Percentiles rank a stretch among this genome's conserved stretches.
Conservation (phyloP, 2,329 filamentous ascomycete species). For the Colletotrichum cordylinicola region DNA sequence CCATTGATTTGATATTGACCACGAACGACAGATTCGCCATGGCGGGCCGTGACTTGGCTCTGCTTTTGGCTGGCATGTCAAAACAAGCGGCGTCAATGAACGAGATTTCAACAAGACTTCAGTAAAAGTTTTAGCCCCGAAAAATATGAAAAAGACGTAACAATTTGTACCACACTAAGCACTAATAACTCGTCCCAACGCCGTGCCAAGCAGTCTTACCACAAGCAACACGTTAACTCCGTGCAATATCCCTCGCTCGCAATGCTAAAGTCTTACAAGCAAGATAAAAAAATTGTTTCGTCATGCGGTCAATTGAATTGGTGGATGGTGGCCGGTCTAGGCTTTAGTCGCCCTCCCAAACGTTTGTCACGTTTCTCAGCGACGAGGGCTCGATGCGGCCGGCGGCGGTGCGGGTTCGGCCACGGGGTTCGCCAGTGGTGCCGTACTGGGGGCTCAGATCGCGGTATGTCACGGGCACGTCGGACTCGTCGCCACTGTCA, state of each 20-base stretch:
- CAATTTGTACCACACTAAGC: not conserved
- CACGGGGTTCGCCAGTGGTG: slow-evolving; percentile 2
- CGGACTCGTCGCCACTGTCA: slow-evolving; percentile 17
- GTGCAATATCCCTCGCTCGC: not conserved
- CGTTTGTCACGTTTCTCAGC: slow-evolving; percentile 15
- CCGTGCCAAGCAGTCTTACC: not conserved
- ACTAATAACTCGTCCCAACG: not conserved
- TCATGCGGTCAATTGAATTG: not conserved
- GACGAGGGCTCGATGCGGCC: slow-evolving; percentile 9
- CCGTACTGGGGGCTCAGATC: slow-evolving; percentile 16
- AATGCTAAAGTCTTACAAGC: not conserved
- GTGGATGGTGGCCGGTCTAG: not conserved
- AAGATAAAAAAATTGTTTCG: not conserved
- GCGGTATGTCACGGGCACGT: slow-evolving; percentile 9
- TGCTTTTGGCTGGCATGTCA: slow-evolving; percentile 1
- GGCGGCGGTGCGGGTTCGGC: not conserved
- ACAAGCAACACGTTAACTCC: not conserved
- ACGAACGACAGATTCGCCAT: not conserved
- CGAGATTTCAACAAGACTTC: not conserved
- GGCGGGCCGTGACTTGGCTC: slow-evolving; percentile 1
- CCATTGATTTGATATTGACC: not conserved
- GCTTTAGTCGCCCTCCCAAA: not conserved
- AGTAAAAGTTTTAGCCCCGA: not conserved
- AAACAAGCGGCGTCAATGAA: slow-evolving; percentile 8
- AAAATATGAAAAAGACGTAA: not conserved